Evolutionary conservation across 108 stramenopile genomes (phyloP), one percentile per base, ranked within the genome.

Genomic region (Epithemia pelagica): DNA sequence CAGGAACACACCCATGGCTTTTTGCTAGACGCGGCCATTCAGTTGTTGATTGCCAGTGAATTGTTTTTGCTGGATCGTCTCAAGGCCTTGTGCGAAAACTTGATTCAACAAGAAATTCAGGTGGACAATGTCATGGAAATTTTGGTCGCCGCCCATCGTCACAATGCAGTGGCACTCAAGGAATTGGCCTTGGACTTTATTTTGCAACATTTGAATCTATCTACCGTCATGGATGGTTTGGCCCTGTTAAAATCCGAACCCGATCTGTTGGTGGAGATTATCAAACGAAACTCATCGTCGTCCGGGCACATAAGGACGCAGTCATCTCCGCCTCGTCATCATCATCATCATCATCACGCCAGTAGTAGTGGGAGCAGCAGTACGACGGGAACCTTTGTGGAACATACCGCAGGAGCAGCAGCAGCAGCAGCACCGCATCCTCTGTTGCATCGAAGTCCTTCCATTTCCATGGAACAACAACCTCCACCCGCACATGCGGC

Each of bases 191-290:
- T 96, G 2, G 92, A 94, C 28, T 96, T 82, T 58, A 86, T 96
- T 53, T 64, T 96, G 52, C 66, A 62, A 53, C 74, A 96, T 69
- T 61, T 96, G 65, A 81, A 80, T 33, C 80, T 83, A 27, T 73
- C 85, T 0, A 72, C 64, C 37, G 73, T 93, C 51, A 78, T 79
- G 24, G 64, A 51, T 22, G 84, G 91, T n/a, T 70, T 95, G 28
- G 62, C 70, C 57, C 92, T 95, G 24, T 77, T 96, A 27, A 95
- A 91, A 75, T 66, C 87, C 24, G 96, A 97, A 72, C 96, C 96
- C 1, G 95, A 95, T 66, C 72, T 97, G 32, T 68, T 97, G 30
- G 79, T 97, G 28, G 96, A 97, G 72, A 97, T 97, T 67, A 96
- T 97, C 66, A 74, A 78, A 24, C 65, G 65, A 27, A 54, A 54